Evolutionary conservation across 306 rosid genomes (phyloP), one percentile per base, ranked within the genome.

Genomic region (Vicia villosa): DNA sequence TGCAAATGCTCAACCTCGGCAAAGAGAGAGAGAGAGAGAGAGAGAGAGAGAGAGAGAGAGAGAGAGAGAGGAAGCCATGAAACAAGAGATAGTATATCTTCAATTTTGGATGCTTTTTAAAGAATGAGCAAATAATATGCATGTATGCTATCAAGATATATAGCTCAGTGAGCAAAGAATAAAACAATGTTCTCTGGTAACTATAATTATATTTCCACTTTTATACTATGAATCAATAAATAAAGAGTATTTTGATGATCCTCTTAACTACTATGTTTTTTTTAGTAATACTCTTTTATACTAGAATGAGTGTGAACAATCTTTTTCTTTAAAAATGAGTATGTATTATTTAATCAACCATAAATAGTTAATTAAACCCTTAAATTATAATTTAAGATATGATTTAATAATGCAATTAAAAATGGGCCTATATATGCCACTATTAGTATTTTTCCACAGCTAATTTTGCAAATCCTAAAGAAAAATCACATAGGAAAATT

Each of bases 41-140:
- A 4, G 43, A 54, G 15, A 57, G 20, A 10, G 68, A 4, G 43
- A 54, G 15, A 57, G 20, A 10, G 68, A 4, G 43, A 54, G 15
- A 57, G 20, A 4, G 43, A 54, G 15, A 57, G 20, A 10, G 68
- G 40, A 47, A 17, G 9, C 0, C 34, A 8, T 4, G 16, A 28
- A 14, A 42, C 32, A 38, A 52, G 9, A 22, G 52, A 1, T 22
- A 63, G 40, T 0, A 19, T 68, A 28, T 66, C 74, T 26, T 74
- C 81, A 40, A 70, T 71, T 61, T 50, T 80, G 63, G n/a, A 36
- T 0, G 57, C 71, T 41, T 21, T 75, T 11, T n/a, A 56, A 51
- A 64, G 16, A 64, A 36, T 2, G 8, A 54, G 1, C 0, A 1
- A 13, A 12, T 9, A 13, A 3, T 7, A 6, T 72, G 49, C 43